phyloP scores from a whole-genome alignment of 2,329 filamentous ascomycete genomes.

The Botrytis tulipae region DNA sequence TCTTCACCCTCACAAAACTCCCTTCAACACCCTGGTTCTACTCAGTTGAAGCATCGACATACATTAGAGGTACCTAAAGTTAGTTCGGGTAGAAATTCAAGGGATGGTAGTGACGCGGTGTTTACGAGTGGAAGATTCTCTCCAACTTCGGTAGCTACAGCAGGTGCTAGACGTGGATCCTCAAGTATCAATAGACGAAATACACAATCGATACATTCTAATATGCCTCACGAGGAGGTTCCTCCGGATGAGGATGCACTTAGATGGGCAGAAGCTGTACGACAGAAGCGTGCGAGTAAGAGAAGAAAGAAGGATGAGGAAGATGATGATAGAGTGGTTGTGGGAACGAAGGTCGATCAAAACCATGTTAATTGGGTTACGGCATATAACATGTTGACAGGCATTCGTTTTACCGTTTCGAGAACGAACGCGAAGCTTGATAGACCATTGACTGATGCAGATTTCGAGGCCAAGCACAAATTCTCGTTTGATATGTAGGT shows the following conservation, averaged over 20 bases:
- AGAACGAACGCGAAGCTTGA: conserved; percentile 96
- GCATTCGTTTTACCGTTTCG: conserved; percentile 94
- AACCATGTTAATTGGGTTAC: conserved; percentile 96
- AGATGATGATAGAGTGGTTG: conserved; percentile 90
- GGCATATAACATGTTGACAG: conserved; percentile 99
- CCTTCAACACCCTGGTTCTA: conserved; percentile 48
- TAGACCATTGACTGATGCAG: conserved; percentile 80
- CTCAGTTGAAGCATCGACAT: conserved; percentile 74
- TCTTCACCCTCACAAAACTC: conserved; percentile 42
- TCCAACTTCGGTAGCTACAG: conserved; percentile 49
- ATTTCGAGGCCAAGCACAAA: conserved; percentile 94
- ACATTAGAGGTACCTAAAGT: conserved; percentile 82
- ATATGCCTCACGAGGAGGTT: conserved; percentile 78
- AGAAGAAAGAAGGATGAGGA: conserved; percentile 78
- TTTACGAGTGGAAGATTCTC: conserved; percentile 81
- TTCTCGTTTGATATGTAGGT: conserved; percentile 97
- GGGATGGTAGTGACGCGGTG: conserved; percentile 67
- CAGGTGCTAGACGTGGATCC: conserved; percentile 72
- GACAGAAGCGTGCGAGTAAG: conserved; percentile 87
- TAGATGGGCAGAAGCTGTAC: conserved; percentile 88
- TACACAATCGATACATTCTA: conserved; percentile 82
- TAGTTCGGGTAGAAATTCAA: conserved; percentile 64
- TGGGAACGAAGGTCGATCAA: conserved; percentile 97
- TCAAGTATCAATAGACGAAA: conserved; percentile 75
- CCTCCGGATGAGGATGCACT: conserved; percentile 85